These are phyloP conservation scores for Pueraria montana DNA, from an alignment of 306 rosid genomes.

Conservation along the genomic window DNA sequence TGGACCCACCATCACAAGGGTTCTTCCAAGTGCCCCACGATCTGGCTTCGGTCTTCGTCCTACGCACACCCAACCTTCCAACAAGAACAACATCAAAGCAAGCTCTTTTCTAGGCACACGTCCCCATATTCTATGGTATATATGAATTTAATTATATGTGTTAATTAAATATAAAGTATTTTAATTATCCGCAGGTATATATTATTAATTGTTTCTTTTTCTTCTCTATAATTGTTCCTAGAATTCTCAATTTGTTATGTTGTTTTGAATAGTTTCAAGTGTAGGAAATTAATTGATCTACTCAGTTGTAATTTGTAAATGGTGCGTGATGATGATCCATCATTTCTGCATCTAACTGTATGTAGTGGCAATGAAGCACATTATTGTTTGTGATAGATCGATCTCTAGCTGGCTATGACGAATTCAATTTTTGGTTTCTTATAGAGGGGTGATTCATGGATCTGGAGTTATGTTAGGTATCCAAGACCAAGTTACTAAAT, in stretches of 20 bases:
- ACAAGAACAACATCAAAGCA: slow-evolving; percentile 57
- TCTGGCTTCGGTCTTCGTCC: slow-evolving; percentile 55
- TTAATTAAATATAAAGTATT: not conserved
- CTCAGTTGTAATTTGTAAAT: not conserved
- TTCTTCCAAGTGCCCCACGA: slow-evolving; percentile 64
- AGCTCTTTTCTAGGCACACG: slow-evolving; percentile 34
- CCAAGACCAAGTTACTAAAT: too few species aligned
- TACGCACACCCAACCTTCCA: slow-evolving; percentile 44
- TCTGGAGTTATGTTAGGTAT: not conserved
- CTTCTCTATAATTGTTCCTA: not conserved
- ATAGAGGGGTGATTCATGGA: not conserved
- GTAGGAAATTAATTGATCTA: not conserved
- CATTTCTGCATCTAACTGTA: slow-evolving; percentile 3
- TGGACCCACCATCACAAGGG: slow-evolving; percentile 32
- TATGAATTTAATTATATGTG: not conserved
- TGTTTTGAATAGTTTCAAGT: not conserved
- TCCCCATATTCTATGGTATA: not conserved
- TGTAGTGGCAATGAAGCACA: not conserved
- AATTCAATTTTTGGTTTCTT: not conserved
- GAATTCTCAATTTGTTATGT: not conserved
- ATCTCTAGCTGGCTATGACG: not conserved
- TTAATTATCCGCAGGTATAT: not conserved
- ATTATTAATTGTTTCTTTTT: slow-evolving; percentile 1
- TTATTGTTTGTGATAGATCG: not conserved
- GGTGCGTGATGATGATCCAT: slow-evolving; percentile 3